Base-by-base conservation (phyloP, 345 rosid species). In the Alliaria petiolata region DNA sequence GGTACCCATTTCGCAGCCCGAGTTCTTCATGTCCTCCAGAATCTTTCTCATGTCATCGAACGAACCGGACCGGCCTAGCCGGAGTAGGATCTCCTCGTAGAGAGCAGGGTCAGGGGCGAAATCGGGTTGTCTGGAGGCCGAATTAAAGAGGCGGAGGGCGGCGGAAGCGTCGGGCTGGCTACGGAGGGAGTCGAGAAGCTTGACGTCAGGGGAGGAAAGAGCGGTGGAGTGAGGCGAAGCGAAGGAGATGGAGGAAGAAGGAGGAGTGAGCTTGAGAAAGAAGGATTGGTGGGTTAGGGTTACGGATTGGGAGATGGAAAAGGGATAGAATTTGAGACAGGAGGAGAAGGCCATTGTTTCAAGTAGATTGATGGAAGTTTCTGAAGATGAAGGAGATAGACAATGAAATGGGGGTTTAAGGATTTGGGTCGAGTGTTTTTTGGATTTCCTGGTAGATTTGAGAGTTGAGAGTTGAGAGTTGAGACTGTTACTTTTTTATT, bases 101-200 rank as follows among this genome's bases (percentile, higher is more conserved):
- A 91, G 61, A 10, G 83, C 62, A 0, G 78, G 51, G 56, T 66
- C 69, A 36, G 95, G 95, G 36, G 71, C 26, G 84, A 89, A 93
- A 72, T 81, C 69, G 8, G 97, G 96, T 50, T 88, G 93, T 75
- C 85, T 82, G n/a, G 91, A 85, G 14, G 96, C 96, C 79, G 85
- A 82, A 25, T 78, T 44, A 55, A 89, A 80, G 68, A 91, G 63
- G 63, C 86, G 85, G 36, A 91, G 91, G 4, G 87, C 91, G 1
- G 91, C 73, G 78, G 90, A 81, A 26, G 85, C 91, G 68, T 91
- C 90, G 40, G 58, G 67, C 69, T 87, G 90, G 75, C 76, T 84
- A 62, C 96, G 89, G 85, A 93, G 81, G 67, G 93, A 73, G 69
- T 89, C 79, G 67, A 89, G 88, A 72, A 95, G 93, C 76, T 91